phyloP scores from a whole-genome alignment of 2,329 filamentous ascomycete genomes.

The Didymella pinodella region DNA sequence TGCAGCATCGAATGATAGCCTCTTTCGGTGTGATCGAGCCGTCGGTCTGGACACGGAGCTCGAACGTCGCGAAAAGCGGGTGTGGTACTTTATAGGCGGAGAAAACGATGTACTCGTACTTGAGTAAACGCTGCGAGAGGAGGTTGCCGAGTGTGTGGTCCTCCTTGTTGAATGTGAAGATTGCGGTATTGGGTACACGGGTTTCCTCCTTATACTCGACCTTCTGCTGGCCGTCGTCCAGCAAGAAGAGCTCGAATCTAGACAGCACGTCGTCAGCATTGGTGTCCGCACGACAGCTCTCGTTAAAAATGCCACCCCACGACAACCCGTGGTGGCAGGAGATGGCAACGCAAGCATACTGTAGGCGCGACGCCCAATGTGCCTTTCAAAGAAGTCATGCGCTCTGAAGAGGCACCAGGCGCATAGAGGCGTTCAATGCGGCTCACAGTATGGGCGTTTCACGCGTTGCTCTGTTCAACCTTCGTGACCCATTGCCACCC shows the following conservation, averaged over 20 bases:
- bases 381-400: not conserved
- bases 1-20: constrained; percentile 80
- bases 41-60: constrained; percentile 89
- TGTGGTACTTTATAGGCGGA: constrained; percentile 81
- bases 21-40: constrained; percentile 88
- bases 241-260: constrained; percentile 89
- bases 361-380: not conserved
- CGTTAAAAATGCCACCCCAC: not conserved
- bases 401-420: not conserved
- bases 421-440: not conserved
- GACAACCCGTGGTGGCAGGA: not conserved
- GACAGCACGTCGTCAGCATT: constrained; percentile 3
- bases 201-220: constrained; percentile 88
- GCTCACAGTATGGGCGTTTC: not conserved
- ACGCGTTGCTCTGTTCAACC: not conserved
- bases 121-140: constrained; percentile 83
- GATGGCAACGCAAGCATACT: not conserved
- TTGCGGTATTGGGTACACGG: constrained; percentile 90
- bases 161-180: constrained; percentile 96
- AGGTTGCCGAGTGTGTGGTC: constrained; percentile 96
- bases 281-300: not conserved
- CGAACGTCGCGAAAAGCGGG: constrained; percentile 59
- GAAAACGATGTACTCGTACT: constrained; percentile 84
- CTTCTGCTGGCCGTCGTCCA: constrained; percentile 89
- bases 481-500: not conserved